These are phyloP conservation scores for Sphaerobolus stellatus DNA, from an alignment of 1,284 basidiomycete species.

Conservation along the genomic window DNA sequence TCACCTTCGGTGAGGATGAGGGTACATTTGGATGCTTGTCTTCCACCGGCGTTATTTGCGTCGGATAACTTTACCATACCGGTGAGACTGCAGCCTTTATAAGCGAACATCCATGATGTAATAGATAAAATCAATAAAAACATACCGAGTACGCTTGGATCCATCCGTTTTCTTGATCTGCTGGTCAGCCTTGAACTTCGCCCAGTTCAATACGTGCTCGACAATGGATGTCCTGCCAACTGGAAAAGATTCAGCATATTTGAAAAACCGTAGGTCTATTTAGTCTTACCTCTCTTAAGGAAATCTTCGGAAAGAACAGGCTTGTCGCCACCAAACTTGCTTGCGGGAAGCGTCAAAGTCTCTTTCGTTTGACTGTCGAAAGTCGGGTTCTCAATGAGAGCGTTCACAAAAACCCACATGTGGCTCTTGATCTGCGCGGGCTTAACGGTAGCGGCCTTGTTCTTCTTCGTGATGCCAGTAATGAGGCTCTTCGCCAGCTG, in stretches of 20 bases:
- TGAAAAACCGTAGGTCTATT: constrained; percentile 1
- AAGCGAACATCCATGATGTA: constrained; percentile 11
- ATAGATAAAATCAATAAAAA: constrained; percentile 8
- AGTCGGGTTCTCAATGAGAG: constrained; percentile 95
- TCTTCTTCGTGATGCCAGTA: constrained; percentile 89
- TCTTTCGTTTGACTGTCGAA: constrained; percentile 99
- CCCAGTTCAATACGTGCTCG: constrained; percentile 93
- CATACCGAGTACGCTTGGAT: constrained; percentile 82
- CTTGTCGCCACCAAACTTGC: constrained; percentile 88
- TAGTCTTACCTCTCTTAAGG: constrained; percentile 84
- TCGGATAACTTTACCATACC: constrained; percentile 95
- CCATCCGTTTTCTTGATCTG: constrained; percentile 97
- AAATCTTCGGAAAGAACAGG: constrained; percentile 87
- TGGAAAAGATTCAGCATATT: constrained; percentile 30
- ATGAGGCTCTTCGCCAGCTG: constrained; percentile 87
- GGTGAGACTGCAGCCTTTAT: constrained; percentile 58
- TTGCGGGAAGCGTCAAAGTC: constrained; percentile 83
- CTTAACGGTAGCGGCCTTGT: constrained; percentile 92
- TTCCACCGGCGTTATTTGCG: constrained; percentile 96
- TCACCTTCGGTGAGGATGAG: constrained; percentile 99
- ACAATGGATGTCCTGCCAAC: constrained; percentile 90
- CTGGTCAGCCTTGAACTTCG: constrained; percentile 95
- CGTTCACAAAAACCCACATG: constrained; percentile 98
- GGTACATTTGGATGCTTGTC: constrained; percentile 81
- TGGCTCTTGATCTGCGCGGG: constrained; percentile 94